Percentiles rank a stretch among this genome's conserved stretches.
phyloP scores from a whole-genome alignment of 139 green algal species.

The Haematococcus sp. region DNA sequence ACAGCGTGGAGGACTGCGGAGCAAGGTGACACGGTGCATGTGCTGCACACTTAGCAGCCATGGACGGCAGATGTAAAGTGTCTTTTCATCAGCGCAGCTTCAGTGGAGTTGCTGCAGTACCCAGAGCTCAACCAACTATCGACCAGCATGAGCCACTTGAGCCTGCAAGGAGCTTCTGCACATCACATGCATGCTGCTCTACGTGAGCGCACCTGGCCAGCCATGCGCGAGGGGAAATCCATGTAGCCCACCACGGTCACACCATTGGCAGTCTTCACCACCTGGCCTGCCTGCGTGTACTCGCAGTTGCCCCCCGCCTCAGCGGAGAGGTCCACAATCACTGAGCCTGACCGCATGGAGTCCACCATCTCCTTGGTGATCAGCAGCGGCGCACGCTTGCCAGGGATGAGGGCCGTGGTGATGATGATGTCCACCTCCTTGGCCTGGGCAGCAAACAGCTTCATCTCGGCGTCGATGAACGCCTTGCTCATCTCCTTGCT shows the following conservation, averaged over 20 bases:
- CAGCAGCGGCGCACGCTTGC: conserved; percentile 76
- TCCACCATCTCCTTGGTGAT: conserved; percentile 79
- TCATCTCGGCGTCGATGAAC: conserved; percentile 66
- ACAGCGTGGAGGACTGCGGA: conserved; percentile 75
- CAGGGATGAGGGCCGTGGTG: conserved; percentile 39
- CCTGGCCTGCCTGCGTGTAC: conserved; percentile 19
- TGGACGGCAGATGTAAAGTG: too few relatives aligned
- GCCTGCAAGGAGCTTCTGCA: too few relatives aligned
- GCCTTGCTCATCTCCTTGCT: conserved; percentile 82
- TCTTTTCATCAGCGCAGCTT: too few relatives aligned
- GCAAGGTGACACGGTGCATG: not conserved
- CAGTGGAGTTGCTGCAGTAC: too few relatives aligned
- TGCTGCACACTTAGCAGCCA: too few relatives aligned
- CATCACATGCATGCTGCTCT: too few relatives aligned
- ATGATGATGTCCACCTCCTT: conserved; percentile 86
- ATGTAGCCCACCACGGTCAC: conserved; percentile 86
- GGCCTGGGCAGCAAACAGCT: conserved; percentile 56
- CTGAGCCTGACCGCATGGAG: conserved; percentile 62
- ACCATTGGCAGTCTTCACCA: conserved; percentile 29
- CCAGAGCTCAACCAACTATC: too few relatives aligned
- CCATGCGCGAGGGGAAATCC: conserved; percentile 80
- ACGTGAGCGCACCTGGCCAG: conserved; percentile 51
- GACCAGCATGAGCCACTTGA: too few relatives aligned
- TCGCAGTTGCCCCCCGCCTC: conserved; percentile 60
- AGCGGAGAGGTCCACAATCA: conserved; percentile 84